Evolutionary conservation across 2,329 filamentous ascomycete genomes (phyloP), one percentile per base, ranked within the genome.

Genomic region (Trichoderma asperellum): DNA sequence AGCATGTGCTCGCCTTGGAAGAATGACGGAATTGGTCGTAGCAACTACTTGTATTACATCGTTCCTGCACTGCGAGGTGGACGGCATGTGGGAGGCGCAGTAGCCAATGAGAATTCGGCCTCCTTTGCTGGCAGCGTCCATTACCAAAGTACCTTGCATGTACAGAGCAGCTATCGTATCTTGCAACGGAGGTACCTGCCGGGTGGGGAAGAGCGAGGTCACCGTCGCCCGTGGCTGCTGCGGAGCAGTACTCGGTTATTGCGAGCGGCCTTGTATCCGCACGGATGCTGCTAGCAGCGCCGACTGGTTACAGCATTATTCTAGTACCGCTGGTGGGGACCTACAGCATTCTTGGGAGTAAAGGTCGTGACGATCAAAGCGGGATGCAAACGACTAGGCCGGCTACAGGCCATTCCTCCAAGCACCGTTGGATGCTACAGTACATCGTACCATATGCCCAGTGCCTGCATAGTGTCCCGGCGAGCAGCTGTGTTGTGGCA

Each of bases 1-100:
- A n/a, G 62, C 52, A 43, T 65, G 62, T 34, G 53, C 62, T 56
- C 47, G 62, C 52, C 37, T 34, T 21, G 37, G n/a, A 47, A 47
- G 52, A 21, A 34, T 35, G 37, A 57, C 56, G 62, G 27, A 40
- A 16, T 18, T 47, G 35, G n/a, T 35, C 16, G 47, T 24, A 16
- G 62, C 35, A 24, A 34, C 16, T 32, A 32, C 32, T 8, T 5
- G 32, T 32, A 43, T n/a, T 56, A 35, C 49, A 64, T 57, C 37
- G 62, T 65, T 43, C 62, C 53, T 65, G 62, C 62, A 47, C 62
- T 14, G 47, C 47, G 27, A 27, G 43, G 52, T 57, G 34, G 62
- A 65, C 62, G 62, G 43, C 52, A 35, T 65, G 62, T 34, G 37
- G n/a, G 62, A 65, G 62, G 32, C 29, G 62, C 53, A 57, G 62